Base-by-base conservation (phyloP, 2,329 filamentous ascomycete genomes). In the Dothistroma septosporum region DNA sequence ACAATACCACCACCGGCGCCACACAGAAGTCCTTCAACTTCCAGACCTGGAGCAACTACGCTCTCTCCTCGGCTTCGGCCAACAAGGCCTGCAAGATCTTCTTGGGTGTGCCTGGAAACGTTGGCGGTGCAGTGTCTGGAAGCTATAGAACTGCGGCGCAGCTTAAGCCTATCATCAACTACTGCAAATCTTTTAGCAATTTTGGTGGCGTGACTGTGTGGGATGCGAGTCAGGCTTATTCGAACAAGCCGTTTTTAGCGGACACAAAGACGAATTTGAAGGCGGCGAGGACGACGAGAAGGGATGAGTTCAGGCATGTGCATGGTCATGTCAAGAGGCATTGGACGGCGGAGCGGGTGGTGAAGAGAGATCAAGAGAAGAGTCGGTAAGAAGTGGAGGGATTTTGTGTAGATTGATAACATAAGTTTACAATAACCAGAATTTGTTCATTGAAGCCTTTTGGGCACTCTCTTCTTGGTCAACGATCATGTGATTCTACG, bases 21-120 rank as follows among this genome's bases (percentile, higher is more conserved):
- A 61, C 86, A 2, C 88, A 1, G 87, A 90, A 66, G 75, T 76
- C 0, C 81, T 86, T 31, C 47, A 70, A 67, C 55, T 68, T 77
- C 32, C 61, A 67, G 7, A 62, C 67, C 8, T 78, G 75, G 76
- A 33, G 24, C 7, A 80, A 85, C 66, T 79, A 83, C 60, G 73
- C 69, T 63, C 60, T 64, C 4, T 68, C 69, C 46, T 64, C 74
- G 4, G 63, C 49, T 2, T 64, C 62, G 9, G 60, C 58, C 7
- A 71, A 70, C 52, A 53, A 63, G 21, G 68, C 68, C 28, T 69
- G 73, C 31, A 72, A 69, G 44, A 58, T 77, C 21, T 76, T 72
- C 59, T 58, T 78, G 8, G 76, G 76, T 7, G 75, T 74, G 4
- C 63, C 63, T 1, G 69, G 61, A 0, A 74, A 71, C 21, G 77